A percentile compares a stretch with the other conserved stretches of the same genome.
Conservation (phyloP, 345 rosid genomes). For the Aurinia saxatilis region DNA sequence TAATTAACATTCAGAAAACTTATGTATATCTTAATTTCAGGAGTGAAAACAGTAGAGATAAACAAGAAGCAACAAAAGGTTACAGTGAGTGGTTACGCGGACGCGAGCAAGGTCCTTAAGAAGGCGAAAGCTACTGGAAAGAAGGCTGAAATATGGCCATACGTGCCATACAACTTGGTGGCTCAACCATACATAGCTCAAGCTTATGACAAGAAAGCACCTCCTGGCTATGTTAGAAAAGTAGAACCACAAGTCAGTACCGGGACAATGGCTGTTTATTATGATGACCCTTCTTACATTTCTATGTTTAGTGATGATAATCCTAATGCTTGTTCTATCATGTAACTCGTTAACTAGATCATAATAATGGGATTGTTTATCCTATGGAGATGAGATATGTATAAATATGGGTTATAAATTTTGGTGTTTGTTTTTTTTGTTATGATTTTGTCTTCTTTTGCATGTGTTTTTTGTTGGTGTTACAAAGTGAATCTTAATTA, state of each 20-base stretch:
- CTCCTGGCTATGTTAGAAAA: slow-evolving; percentile 85
- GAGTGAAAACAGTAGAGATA: slow-evolving; percentile 74
- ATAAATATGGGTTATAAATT: not conserved
- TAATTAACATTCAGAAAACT: not conserved
- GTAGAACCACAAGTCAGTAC: slow-evolving; percentile 38
- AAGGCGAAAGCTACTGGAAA: slow-evolving; percentile 88
- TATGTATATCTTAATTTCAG: slow-evolving; percentile 25
- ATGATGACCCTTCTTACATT: slow-evolving; percentile 51
- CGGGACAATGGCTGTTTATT: slow-evolving; percentile 36
- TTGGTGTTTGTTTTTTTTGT: not conserved
- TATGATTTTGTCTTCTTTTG: slow-evolving; percentile 18
- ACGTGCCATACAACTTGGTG: slow-evolving; percentile 80
- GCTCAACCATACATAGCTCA: slow-evolving; percentile 69
- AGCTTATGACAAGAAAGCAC: slow-evolving; percentile 94
- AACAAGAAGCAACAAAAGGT: slow-evolving; percentile 94
- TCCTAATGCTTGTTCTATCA: slow-evolving; percentile 87
- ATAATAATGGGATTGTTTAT: not conserved
- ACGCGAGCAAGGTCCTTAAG: slow-evolving; percentile 71
- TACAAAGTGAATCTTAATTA: slow-evolving; percentile 2
- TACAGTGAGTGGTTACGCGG: slow-evolving; percentile 75
- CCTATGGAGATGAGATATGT: not conserved
- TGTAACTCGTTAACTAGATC: slow-evolving; percentile 31
- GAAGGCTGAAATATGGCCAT: slow-evolving; percentile 96
- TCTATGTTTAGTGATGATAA: slow-evolving; percentile 77
- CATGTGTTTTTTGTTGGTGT: slow-evolving; percentile 16